Base-by-base conservation (phyloP, 2,329 filamentous ascomycete genomes). In the Talaromyces sp. region DNA sequence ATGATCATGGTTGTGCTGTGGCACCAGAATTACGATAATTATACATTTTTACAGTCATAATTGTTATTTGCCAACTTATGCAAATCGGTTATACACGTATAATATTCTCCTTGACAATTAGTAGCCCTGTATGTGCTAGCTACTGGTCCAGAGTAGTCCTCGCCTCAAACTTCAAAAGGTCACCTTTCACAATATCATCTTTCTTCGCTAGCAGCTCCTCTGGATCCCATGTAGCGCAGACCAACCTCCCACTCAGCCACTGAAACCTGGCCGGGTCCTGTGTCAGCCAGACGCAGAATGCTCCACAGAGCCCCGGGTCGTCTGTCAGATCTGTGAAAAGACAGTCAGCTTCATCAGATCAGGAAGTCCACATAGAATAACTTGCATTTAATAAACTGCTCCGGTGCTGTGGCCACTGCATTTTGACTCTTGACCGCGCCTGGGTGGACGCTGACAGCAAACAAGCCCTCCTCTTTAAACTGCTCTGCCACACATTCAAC, bases 181-280 rank as follows among this genome's bases (percentile, higher is more conserved):
- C 62, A 2, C 60, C 62, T 24, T 35, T 65, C 7, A 80, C 68
- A 64, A 81, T 74, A 58, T 78, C 75, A 2, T 75, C 68, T 63
- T 77, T 73, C 64, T 71, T 74, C 3, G 63, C 65, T 58, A 77
- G 63, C 46, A 81, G 67, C 64, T 80, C 76, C 4, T 71, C 70
- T 72, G 81, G 74, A 63, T 81, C 78, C 79, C 78, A 81, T 21
- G 71, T 77, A 31, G 66, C 71, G 60, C 69, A 76, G 2, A 81
- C 58, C 64, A 78, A 80, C 58, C 79, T 70, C 1, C 77, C 78
- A 2, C 70, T 70, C 27, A 81, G 64, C 78, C 78, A 81, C 19
- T 31, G 49, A 38, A 62, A 56, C 6, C 41, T 52, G 5, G 31
- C 17, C 1, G 52, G 19, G 4, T 75, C 71, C 38, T 73, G 71